phyloP scores from a whole-genome alignment of 129 eudicot species.

The Chrysanthemum makinoi region DNA sequence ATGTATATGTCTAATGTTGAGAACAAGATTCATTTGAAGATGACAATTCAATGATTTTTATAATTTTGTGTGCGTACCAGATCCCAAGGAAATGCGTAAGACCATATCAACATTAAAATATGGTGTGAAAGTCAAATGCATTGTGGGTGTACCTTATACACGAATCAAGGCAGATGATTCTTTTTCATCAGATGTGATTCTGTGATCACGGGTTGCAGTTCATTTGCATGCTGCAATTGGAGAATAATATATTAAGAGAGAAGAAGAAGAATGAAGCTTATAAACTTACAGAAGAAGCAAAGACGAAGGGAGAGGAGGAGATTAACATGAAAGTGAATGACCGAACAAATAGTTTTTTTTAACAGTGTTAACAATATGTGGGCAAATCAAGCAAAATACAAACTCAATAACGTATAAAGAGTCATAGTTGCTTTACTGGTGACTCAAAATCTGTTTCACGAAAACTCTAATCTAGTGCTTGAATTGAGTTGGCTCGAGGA shows the following conservation, averaged over 20 bases:
- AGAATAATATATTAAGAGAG: conserved; percentile 61
- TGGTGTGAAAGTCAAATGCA: conserved; percentile 97
- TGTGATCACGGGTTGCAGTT: conserved; percentile 84
- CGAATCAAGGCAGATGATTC: conserved; percentile 75
- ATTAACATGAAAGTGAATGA: conserved; percentile 62
- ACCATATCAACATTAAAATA: conserved; percentile 89
- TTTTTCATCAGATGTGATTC: conserved; percentile 60
- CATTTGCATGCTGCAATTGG: conserved; percentile 72
- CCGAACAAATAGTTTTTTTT: conserved; percentile 18
- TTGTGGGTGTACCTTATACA: conserved; percentile 80
- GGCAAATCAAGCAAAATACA: too few relatives aligned
- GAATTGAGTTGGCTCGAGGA: too few relatives aligned
- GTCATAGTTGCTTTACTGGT: not conserved
- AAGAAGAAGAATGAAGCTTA: conserved; percentile 76
- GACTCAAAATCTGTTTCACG: too few relatives aligned
- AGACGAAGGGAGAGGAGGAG: conserved; percentile 60
- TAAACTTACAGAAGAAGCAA: conserved; percentile 54
- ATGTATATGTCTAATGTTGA: not conserved
- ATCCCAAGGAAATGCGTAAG: conserved; percentile 90
- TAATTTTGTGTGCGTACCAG: conserved; percentile 93
- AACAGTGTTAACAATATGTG: too few relatives aligned
- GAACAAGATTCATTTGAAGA: conserved; percentile 93
- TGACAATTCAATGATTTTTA: conserved; percentile 88
- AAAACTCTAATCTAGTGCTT: too few relatives aligned
- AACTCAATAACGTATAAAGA: conserved; percentile 4